These are phyloP conservation scores for Epichloe sylvatica DNA, from an alignment of 2,329 filamentous ascomycete genomes.

Conservation along the genomic window DNA sequence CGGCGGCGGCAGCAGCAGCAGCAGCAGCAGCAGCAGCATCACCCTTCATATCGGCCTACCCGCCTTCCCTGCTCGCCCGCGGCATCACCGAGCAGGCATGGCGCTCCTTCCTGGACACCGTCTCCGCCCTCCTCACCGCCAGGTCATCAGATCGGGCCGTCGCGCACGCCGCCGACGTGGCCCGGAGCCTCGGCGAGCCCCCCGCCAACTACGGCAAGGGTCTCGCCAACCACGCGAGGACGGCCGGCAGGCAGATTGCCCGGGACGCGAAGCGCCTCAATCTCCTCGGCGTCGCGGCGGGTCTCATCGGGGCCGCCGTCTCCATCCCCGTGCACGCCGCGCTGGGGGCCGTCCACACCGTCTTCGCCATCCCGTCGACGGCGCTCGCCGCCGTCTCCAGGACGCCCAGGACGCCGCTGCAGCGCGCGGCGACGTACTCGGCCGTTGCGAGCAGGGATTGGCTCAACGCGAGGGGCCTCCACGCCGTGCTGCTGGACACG, in stretches of 20 bases:
- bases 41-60: slow-evolving; percentile 24
- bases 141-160: slow-evolving; percentile 30
- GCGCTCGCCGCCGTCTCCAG: too few species aligned
- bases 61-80: slow-evolving; percentile 22
- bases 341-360: too few species aligned
- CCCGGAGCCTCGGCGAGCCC: too few species aligned
- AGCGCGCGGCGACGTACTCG: slow-evolving; percentile 21
- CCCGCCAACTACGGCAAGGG: too few species aligned
- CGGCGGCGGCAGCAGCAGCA: not conserved
- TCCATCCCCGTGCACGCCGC: too few species aligned
- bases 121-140: slow-evolving; percentile 32
- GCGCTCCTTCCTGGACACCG: slow-evolving; percentile 22
- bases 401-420: too few species aligned
- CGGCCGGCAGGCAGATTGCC: too few species aligned
- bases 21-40: slow-evolving; percentile 14
- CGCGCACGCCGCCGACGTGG: slow-evolving; percentile 5
- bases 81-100: slow-evolving; percentile 24
- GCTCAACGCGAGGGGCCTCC: slow-evolving; percentile 25
- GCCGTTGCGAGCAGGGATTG: slow-evolving; percentile 30
- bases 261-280: too few species aligned
- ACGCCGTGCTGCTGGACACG: slow-evolving; percentile 23
- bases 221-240: slow-evolving; percentile 17
- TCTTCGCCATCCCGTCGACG: too few species aligned
- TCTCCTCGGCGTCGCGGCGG: too few species aligned
- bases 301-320: too few species aligned